These are phyloP conservation scores for Pholiota microspora DNA, from an alignment of 768 basidiomycete species.

Conservation along the genomic window DNA sequence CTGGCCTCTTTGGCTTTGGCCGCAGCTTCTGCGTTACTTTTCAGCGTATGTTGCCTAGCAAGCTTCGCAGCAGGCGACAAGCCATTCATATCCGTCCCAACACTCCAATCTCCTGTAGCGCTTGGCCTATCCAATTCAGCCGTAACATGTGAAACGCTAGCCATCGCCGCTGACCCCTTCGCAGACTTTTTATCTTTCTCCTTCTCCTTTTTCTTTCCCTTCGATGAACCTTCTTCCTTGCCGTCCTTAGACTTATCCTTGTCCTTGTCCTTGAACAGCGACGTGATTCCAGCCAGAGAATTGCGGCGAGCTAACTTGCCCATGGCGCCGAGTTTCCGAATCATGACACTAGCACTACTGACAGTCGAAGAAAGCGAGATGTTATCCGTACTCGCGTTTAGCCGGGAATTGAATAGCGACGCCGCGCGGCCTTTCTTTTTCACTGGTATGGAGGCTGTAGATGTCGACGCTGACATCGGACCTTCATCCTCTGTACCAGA, in stretches of 20 bases:
- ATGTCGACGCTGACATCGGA: slow-evolving; percentile 42
- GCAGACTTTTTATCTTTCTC: slow-evolving; percentile 59
- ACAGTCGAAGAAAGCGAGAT: slow-evolving; percentile 95
- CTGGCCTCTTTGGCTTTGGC: slow-evolving; percentile 55
- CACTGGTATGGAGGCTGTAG: slow-evolving; percentile 44
- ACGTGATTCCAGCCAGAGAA: slow-evolving; percentile 87
- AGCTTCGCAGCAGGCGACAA: slow-evolving; percentile 89
- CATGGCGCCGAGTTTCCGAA: slow-evolving; percentile 90
- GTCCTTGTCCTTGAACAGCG: slow-evolving; percentile 89
- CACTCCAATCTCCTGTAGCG: slow-evolving; percentile 55
- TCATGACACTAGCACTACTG: slow-evolving; percentile 93
- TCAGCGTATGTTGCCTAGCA: slow-evolving; percentile 88
- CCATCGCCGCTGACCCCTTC: slow-evolving; percentile 65
- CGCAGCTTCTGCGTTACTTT: slow-evolving; percentile 79
- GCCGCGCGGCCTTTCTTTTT: slow-evolving; percentile 76
- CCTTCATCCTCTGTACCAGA: slow-evolving; percentile 38
- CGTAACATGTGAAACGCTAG: slow-evolving; percentile 77
- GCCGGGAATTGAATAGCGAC: slow-evolving; percentile 73
- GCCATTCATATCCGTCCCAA: slow-evolving; percentile 59
- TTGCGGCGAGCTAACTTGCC: slow-evolving; percentile 88
- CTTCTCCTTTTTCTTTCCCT: slow-evolving; percentile 45
- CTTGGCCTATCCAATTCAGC: slow-evolving; percentile 75
- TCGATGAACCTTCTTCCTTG: slow-evolving; percentile 19
- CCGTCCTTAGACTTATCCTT: slow-evolving; percentile 38
- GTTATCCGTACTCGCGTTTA: slow-evolving; percentile 64